Percentiles rank a stretch among this genome's conserved stretches.
Evolutionary conservation across 2,329 filamentous ascomycete species (phyloP).

Genomic region (Cladobotryum protrusum): DNA sequence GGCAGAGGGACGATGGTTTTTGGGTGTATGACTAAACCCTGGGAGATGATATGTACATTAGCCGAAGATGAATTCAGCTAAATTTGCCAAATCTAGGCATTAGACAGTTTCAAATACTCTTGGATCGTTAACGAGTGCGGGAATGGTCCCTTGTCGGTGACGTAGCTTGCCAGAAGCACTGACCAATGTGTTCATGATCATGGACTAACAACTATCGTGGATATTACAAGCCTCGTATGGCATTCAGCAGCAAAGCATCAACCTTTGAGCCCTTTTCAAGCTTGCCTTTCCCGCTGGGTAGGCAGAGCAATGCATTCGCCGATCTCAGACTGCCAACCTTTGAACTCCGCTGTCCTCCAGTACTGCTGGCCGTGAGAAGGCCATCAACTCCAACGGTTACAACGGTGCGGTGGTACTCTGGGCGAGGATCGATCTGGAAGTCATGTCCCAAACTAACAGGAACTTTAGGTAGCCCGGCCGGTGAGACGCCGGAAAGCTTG

Average conservation of each 20-base stretch:
- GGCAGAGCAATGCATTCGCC: slow-evolving; percentile 78
- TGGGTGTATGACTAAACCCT: slow-evolving; percentile 31
- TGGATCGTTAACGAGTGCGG: not conserved
- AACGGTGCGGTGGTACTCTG: slow-evolving; percentile 85
- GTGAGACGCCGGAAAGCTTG: slow-evolving; percentile 62
- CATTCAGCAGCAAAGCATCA: slow-evolving; percentile 73
- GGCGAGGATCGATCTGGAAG: slow-evolving; percentile 68
- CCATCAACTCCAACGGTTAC: slow-evolving; percentile 63
- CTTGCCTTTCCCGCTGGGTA: slow-evolving; percentile 60
- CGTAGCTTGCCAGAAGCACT: not conserved
- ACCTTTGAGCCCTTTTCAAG: slow-evolving; percentile 63
- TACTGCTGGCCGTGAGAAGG: slow-evolving; percentile 66
- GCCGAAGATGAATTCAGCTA: slow-evolving; percentile 22
- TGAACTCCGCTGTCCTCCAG: slow-evolving; percentile 84
- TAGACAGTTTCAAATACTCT: not conserved
- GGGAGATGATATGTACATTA: slow-evolving; percentile 29
- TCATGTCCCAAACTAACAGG: slow-evolving; percentile 66
- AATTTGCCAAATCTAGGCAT: slow-evolving; percentile 4
- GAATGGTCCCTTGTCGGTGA: no score
- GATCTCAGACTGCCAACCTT: slow-evolving; percentile 81
- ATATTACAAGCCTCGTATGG: slow-evolving; percentile 21
- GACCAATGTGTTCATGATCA: not conserved
- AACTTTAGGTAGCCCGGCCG: slow-evolving; percentile 64
- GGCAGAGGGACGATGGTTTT: slow-evolving; percentile 26
- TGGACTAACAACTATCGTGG: no score